Evolutionary conservation across 192 early-diverging fungal species (phyloP).

Genomic region (Endogone sp.): DNA sequence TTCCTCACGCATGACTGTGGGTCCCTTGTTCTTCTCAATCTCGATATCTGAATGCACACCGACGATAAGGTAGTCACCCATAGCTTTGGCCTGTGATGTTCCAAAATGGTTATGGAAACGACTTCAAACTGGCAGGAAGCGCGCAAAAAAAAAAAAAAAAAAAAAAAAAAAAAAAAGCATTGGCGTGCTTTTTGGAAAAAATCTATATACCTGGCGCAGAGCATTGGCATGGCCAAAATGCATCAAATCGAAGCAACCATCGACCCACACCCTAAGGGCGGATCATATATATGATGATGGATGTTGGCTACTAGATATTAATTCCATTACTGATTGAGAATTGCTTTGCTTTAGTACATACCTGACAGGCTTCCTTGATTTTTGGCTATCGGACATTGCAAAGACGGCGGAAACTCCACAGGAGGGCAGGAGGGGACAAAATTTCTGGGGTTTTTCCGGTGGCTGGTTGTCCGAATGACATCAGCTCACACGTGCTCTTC

Average conservation of each 20-base stretch:
- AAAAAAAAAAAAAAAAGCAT: background rate
- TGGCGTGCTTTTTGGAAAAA: background rate
- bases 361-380: constrained; percentile 9
- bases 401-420: too few relatives aligned
- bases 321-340: background rate
- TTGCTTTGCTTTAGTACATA: background rate
- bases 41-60: constrained; percentile 96
- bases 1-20: constrained; percentile 94
- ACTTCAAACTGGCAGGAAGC: too few relatives aligned
- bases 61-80: constrained; percentile 93
- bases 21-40: constrained; percentile 92
- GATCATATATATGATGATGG: background rate
- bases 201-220: constrained; percentile 72
- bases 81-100: constrained; percentile 72
- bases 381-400: too few relatives aligned
- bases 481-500: too few relatives aligned
- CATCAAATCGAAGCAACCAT: constrained; percentile 98
- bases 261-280: constrained; percentile 69
- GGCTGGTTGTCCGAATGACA: too few relatives aligned
- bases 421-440: too few relatives aligned
- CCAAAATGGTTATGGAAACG: background rate
- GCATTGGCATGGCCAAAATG: constrained; percentile 98
- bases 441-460: too few relatives aligned
- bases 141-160: background rate
- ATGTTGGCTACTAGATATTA: background rate